These are phyloP conservation scores for Aspergillus biplanus DNA, from an alignment of 495 filamentous ascomycete genomes.

Conservation along the genomic window DNA sequence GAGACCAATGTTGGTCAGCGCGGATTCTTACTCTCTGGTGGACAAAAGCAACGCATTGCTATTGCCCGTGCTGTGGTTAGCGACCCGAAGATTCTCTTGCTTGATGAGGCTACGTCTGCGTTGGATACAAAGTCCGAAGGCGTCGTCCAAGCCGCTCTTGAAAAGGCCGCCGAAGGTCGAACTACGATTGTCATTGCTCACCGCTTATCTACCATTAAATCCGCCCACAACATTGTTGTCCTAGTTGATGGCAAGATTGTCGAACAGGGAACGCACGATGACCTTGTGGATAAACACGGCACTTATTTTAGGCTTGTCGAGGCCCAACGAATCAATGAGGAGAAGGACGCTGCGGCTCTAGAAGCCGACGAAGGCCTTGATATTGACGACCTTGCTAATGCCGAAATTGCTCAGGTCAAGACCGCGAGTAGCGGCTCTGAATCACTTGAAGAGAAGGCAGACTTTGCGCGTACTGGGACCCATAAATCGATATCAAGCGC, in stretches of 20 bases:
- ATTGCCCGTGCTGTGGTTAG: constrained; percentile 89
- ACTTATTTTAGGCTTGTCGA: constrained; percentile 80
- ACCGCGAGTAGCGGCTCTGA: constrained; percentile 36
- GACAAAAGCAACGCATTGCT: constrained; percentile 93
- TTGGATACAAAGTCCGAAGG: constrained; percentile 96
- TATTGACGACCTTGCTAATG: constrained; percentile 31
- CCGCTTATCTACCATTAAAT: constrained; percentile 89
- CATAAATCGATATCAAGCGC: constrained; percentile 76
- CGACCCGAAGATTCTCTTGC: constrained; percentile 91
- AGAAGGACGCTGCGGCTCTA: constrained; percentile 56
- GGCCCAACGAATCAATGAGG: constrained; percentile 75
- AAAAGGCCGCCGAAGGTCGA: constrained; percentile 82
- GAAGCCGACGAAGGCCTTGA: constrained; percentile 37
- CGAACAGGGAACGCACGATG: constrained; percentile 85
- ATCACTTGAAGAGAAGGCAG: constrained; percentile 26
- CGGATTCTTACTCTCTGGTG: constrained; percentile 88
- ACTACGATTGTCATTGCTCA: constrained; percentile 98
- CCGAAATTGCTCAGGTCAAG: constrained; percentile 34
- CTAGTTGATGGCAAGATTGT: constrained; percentile 82
- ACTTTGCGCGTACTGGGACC: constrained; percentile 55
- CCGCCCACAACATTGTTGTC: constrained; percentile 94
- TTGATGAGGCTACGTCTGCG: constrained; percentile 93
- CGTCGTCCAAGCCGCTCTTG: constrained; percentile 90
- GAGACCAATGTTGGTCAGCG: constrained; percentile 95
- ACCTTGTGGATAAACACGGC: constrained; percentile 60